A percentile compares a stretch with the other conserved stretches of the same genome.
These are phyloP conservation scores for Sisymbrium irio DNA, from an alignment of 345 rosid genomes.

Conservation along the genomic window DNA sequence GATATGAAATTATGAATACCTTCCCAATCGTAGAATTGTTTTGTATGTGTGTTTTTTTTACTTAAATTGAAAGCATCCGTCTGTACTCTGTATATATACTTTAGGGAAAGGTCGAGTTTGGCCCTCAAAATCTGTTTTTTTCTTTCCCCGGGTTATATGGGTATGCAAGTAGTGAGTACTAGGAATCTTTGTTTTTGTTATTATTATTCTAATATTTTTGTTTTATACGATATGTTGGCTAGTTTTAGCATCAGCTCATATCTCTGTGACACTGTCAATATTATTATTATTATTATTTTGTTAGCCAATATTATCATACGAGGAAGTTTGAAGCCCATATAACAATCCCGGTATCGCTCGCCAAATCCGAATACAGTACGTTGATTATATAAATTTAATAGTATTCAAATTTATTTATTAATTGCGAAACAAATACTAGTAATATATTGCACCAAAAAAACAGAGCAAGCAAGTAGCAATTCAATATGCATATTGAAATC, in stretches of 20 bases:
- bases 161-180: constrained; percentile 12
- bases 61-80: constrained; percentile 3
- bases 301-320: background rate
- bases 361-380: background rate
- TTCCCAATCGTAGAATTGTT: background rate
- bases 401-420: background rate
- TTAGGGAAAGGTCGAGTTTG: constrained; percentile 1
- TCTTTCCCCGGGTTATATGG: constrained; percentile 7
- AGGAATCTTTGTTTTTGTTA: constrained; percentile 29
- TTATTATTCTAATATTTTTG: background rate
- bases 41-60: background rate
- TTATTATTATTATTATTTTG: background rate
- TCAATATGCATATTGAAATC: background rate
- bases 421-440: too few species aligned
- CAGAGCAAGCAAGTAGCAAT: background rate
- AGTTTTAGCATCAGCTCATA: background rate
- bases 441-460: background rate
- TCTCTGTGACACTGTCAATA: background rate
- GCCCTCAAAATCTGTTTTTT: background rate
- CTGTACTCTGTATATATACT: background rate
- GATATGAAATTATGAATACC: background rate
- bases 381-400: too few species aligned
- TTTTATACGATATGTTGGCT: background rate
- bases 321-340: background rate
- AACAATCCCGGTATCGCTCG: background rate